These are phyloP conservation scores for Alternaria hordeiaustralica DNA, from an alignment of 2,329 filamentous ascomycete species.

Conservation along the genomic window DNA sequence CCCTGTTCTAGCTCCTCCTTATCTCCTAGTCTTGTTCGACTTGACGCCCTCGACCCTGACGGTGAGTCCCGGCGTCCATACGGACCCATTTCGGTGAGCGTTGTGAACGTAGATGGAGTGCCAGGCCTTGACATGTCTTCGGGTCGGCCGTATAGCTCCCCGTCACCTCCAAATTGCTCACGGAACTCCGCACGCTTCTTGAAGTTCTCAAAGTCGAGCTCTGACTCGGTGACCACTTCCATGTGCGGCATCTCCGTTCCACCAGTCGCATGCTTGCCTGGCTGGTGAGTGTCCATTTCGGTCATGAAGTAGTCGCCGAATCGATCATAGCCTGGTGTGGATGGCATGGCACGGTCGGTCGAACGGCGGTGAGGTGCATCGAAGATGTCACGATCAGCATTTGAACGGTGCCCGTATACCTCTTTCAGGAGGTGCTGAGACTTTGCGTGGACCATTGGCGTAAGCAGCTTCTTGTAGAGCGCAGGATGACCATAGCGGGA, in stretches of 20 bases:
- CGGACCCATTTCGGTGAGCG: constrained; percentile 27
- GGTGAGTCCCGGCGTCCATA: constrained; percentile 17
- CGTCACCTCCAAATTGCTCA: constrained; percentile 78
- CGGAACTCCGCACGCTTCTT: constrained; percentile 89
- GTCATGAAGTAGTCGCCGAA: constrained; percentile 80
- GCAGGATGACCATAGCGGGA: constrained; percentile 88
- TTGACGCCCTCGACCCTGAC: constrained; percentile 25
- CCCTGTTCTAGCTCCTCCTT: constrained; percentile 26
- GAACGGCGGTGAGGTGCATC: constrained; percentile 31
- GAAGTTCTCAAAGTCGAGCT: constrained; percentile 88
- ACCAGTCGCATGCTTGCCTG: constrained; percentile 55
- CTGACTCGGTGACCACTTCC: constrained; percentile 83
- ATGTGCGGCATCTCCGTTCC: constrained; percentile 63
- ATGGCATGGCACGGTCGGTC: constrained; percentile 51
- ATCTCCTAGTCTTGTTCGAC: constrained; percentile 27
- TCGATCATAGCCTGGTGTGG: constrained; percentile 61
- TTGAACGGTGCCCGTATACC: constrained; percentile 80
- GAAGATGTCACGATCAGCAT: constrained; percentile 55
- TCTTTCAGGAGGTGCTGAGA: constrained; percentile 83
- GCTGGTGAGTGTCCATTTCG: constrained; percentile 69
- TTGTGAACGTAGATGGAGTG: constrained; percentile 40
- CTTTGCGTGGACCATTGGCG: constrained; percentile 89
- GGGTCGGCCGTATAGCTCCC: constrained; percentile 63
- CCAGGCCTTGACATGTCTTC: constrained; percentile 58
- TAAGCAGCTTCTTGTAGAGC: constrained; percentile 68